Percentiles rank a stretch among this genome's conserved stretches.
Evolutionary conservation across 1,284 basidiomycete genomes (phyloP).

Genomic region (Boletus semigastroideus): DNA sequence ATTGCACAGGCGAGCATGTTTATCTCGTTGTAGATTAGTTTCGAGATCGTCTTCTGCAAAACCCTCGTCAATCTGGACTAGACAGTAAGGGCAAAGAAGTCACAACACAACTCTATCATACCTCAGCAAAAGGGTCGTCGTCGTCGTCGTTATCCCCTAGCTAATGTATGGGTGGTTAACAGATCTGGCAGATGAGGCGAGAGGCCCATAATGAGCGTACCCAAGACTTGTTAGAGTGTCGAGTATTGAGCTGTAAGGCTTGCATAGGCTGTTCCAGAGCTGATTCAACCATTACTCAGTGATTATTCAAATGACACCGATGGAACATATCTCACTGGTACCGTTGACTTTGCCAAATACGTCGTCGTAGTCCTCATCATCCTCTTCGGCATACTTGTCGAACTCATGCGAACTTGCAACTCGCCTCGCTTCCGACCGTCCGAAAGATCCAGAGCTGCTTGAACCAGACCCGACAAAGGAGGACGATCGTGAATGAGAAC

Average conservation of each 20-base stretch:
- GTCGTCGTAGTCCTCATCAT: slow-evolving; percentile 88
- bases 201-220: slow-evolving; percentile 38
- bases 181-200: slow-evolving; percentile 2
- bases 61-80: slow-evolving; percentile 79
- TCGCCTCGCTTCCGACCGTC: slow-evolving; percentile 58
- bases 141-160: slow-evolving; percentile 82
- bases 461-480: slow-evolving; percentile 51
- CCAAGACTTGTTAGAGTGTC: slow-evolving; percentile 87
- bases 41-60: slow-evolving; percentile 88
- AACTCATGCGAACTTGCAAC: slow-evolving; percentile 60
- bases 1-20: slow-evolving; percentile 82
- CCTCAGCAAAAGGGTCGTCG: slow-evolving; percentile 93
- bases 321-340: slow-evolving; percentile 45
- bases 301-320: background rate
- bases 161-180: slow-evolving; percentile 36
- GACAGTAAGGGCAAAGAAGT: slow-evolving; percentile 6
- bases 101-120: slow-evolving; percentile 31
- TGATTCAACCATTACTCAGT: slow-evolving; percentile 24
- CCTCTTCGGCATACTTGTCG: slow-evolving; percentile 81
- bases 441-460: slow-evolving; percentile 53
- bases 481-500: slow-evolving; percentile 50
- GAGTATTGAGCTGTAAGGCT: slow-evolving; percentile 78
- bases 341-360: slow-evolving; percentile 79
- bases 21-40: slow-evolving; percentile 86
- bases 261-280: slow-evolving; percentile 62